Conservation (phyloP, 1,139 yeast species). For the Kazachstania sp. region DNA sequence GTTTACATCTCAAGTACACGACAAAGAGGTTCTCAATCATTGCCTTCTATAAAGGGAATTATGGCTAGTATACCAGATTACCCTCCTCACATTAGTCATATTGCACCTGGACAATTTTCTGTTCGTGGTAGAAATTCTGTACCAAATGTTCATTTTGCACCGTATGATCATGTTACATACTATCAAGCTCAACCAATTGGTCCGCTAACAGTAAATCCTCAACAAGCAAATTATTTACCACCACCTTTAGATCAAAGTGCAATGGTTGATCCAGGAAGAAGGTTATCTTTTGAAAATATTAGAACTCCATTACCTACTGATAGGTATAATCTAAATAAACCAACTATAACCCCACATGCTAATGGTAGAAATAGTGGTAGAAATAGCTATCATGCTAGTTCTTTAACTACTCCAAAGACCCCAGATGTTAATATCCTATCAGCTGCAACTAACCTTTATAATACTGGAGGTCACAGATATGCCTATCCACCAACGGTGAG, state of each 20-base stretch:
- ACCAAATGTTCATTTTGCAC: neutral
- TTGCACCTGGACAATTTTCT: neutral
- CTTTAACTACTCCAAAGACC: neutral
- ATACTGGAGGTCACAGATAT: slow-evolving; percentile 21
- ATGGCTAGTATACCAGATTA: neutral
- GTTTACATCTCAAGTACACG: neutral
- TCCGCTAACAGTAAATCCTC: neutral
- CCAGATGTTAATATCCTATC: slow-evolving; percentile 21
- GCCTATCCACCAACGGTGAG: slow-evolving; percentile 14
- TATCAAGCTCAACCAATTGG: neutral
- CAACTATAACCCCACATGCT: neutral
- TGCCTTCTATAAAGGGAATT: slow-evolving; percentile 8
- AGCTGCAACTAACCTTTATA: slow-evolving; percentile 21
- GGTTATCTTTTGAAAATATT: neutral
- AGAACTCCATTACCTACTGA: neutral
- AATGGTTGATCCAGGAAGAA: neutral
- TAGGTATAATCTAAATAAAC: neutral
- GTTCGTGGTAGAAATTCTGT: neutral
- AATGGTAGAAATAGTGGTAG: neutral
- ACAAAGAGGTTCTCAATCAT: neutral
- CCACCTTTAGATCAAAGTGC: neutral
- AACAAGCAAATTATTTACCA: neutral
- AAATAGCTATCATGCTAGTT: too few species aligned
- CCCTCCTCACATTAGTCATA: neutral
- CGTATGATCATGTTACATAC: neutral